Base-by-base conservation (phyloP, 495 filamentous ascomycete species). In the Ramalina intermedia region DNA sequence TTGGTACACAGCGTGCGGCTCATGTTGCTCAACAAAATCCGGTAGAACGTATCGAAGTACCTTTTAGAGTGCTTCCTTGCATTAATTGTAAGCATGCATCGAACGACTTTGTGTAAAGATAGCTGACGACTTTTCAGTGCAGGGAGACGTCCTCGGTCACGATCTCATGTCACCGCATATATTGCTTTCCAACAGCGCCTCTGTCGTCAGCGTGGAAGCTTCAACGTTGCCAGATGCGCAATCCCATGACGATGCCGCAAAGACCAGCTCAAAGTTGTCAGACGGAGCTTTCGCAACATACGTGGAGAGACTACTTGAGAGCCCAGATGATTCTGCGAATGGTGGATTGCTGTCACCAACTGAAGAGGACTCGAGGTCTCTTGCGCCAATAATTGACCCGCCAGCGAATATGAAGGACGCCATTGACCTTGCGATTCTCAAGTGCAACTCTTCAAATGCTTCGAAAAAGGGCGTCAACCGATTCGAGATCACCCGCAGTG, bases 91-190 rank as follows among this genome's bases (percentile, higher is more conserved):
- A 69, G 68, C 39, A 29, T 26, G 17, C 36, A 6, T 14, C 20
- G 26, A 5, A 27, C 2, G 3, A 14, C 3, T 12, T 9, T 5
- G 6, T 12, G 20, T 18, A 33, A 33, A 13, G 39, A 29, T 21
- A 23, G 33, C 57, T 68, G 56, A 68, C 47, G 7, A 14, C 39
- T 17, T 47, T 24, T 8, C 47, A 84, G 79, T 63, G 17, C 71
- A 73, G 43, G 82, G 82, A 54, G 73, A 81, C 45, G 70, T 84
- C n/a, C 61, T 82, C 20, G 76, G 78, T 12, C 91, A 98, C 59
- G 87, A 98, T 61, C 69, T 98, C 21, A 93, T 96, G 83, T 78
- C 81, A 18, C 91, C 91, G 0, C 91, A 95, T 62, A 85, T 95
- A 40, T 72, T 96, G 48, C 75, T 98, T 39, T 80, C 84, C 29